Conservation (phyloP, 768 basidiomycete species). For the Mycena leptocephala region DNA sequence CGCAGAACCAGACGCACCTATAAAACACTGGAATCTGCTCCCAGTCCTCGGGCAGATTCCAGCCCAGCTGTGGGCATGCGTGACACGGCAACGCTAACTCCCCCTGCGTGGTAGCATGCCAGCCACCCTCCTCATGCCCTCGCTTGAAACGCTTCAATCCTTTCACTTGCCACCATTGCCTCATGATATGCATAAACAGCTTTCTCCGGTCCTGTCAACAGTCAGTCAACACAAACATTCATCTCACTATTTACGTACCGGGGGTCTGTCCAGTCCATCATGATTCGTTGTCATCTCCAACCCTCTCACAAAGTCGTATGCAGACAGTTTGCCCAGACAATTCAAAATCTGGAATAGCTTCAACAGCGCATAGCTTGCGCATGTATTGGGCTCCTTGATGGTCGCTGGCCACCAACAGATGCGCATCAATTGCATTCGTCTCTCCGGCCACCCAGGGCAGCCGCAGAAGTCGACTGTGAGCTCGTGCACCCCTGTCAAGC, state of each 20-base stretch:
- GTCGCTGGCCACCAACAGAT: conserved; percentile 33
- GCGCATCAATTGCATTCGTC: conserved; percentile 23
- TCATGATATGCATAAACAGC: background rate
- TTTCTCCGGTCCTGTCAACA: background rate
- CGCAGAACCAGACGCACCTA: too few species aligned
- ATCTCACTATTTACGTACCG: too few species aligned
- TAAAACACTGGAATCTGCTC: too few species aligned
- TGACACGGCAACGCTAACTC: background rate
- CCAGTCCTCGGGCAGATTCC: background rate
- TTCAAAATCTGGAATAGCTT: conserved; percentile 28
- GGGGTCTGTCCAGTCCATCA: background rate
- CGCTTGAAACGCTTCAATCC: background rate
- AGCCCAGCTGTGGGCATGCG: background rate
- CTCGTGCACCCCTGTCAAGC: too few species aligned
- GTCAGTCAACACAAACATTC: too few species aligned
- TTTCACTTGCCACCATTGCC: background rate
- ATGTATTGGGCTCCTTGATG: conserved; percentile 2
- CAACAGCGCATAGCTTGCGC: conserved; percentile 20
- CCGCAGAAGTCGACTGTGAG: conserved; percentile 34
- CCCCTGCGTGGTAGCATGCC: background rate
- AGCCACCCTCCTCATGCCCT: background rate
- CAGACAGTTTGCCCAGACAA: conserved; percentile 25
- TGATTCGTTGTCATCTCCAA: background rate
- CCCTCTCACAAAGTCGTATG: conserved; percentile 23
- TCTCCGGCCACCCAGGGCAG: background rate